Percentiles rank a stretch among this genome's conserved stretches.
phyloP scores from a whole-genome alignment of 2,329 filamentous ascomycete genomes.

The Cladophialophora carrionii region DNA sequence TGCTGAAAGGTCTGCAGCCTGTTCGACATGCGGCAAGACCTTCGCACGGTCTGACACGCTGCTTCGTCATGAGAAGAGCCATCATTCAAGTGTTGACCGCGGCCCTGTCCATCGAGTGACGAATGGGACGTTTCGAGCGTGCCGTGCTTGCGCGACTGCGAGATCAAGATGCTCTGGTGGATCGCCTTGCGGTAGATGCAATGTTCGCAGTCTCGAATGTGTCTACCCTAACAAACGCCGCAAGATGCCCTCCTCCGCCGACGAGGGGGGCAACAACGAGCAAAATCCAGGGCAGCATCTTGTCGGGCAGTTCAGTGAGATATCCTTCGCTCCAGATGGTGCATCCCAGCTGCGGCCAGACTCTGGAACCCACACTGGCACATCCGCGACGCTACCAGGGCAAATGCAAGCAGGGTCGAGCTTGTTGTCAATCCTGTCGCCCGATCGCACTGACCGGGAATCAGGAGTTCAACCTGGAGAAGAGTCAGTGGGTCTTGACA shows the following conservation, averaged over 20 bases:
- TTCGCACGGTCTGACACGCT: conserved; percentile 44
- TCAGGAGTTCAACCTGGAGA: neutral
- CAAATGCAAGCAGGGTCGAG: neutral
- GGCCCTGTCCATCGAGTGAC: conserved; percentile 48
- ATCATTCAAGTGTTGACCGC: conserved; percentile 42
- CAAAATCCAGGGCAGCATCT: conserved; percentile 39
- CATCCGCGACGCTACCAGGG: neutral
- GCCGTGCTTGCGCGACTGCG: conserved; percentile 47
- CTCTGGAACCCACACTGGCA: neutral
- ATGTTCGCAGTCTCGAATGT: conserved; percentile 45
- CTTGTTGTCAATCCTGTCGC: neutral
- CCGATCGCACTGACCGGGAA: neutral
- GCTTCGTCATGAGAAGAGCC: conserved; percentile 49
- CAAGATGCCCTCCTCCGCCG: conserved; percentile 37
- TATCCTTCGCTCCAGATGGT: conserved; percentile 21
- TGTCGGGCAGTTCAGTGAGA: conserved; percentile 26
- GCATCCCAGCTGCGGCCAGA: neutral
- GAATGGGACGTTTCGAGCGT: conserved; percentile 49
- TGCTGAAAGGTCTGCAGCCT: conserved; percentile 28
- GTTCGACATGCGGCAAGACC: conserved; percentile 29
- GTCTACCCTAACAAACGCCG: conserved; percentile 47
- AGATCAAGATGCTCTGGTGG: conserved; percentile 42
- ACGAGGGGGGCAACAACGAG: conserved; percentile 45
- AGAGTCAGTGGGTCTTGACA: neutral
- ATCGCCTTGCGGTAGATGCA: conserved; percentile 42